A percentile compares a stretch with the other conserved stretches of the same genome.
Evolutionary conservation across 768 basidiomycete species (phyloP).

Genomic region (Collybiopsis confluens): DNA sequence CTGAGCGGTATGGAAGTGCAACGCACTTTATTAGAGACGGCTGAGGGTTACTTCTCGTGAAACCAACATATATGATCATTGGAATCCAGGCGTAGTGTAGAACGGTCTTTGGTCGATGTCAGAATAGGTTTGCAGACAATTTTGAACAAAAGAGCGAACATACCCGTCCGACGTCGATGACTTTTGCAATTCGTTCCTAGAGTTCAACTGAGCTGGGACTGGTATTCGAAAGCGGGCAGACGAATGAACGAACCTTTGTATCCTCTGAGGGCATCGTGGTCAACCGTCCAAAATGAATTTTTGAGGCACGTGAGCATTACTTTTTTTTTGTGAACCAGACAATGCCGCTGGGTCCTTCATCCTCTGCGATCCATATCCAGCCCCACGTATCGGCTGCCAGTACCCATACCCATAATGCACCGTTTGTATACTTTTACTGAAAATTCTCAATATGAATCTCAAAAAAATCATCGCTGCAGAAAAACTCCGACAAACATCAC

Average conservation of each 20-base stretch:
- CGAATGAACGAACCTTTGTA: slow-evolving; percentile 58
- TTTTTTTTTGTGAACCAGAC: slow-evolving; percentile 15
- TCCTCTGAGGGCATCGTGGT: slow-evolving; percentile 82
- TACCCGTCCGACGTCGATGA: slow-evolving; percentile 79
- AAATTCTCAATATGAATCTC: too few species aligned
- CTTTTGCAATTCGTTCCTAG: slow-evolving; percentile 80
- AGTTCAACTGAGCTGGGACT: background rate
- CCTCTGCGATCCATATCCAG: slow-evolving; percentile 49
- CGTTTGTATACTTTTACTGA: too few species aligned
- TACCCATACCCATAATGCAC: slow-evolving; percentile 26
- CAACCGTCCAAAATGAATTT: background rate
- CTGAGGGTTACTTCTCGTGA: slow-evolving; percentile 87
- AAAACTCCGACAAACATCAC: slow-evolving; percentile 71
- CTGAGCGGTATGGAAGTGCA: background rate
- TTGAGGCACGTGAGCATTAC: background rate
- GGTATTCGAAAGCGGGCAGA: background rate
- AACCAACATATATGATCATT: slow-evolving; percentile 93
- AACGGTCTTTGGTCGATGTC: slow-evolving; percentile 58
- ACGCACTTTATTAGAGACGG: slow-evolving; percentile 94
- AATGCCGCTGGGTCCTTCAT: slow-evolving; percentile 47
- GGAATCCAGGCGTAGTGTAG: slow-evolving; percentile 97
- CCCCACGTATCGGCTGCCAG: slow-evolving; percentile 24
- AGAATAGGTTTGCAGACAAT: slow-evolving; percentile 1
- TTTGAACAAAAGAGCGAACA: slow-evolving; percentile 23
- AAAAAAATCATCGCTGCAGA: slow-evolving; percentile 22